Base-by-base conservation (phyloP, 148 eudicot genomes). In the Rhododendron ovatum region DNA sequence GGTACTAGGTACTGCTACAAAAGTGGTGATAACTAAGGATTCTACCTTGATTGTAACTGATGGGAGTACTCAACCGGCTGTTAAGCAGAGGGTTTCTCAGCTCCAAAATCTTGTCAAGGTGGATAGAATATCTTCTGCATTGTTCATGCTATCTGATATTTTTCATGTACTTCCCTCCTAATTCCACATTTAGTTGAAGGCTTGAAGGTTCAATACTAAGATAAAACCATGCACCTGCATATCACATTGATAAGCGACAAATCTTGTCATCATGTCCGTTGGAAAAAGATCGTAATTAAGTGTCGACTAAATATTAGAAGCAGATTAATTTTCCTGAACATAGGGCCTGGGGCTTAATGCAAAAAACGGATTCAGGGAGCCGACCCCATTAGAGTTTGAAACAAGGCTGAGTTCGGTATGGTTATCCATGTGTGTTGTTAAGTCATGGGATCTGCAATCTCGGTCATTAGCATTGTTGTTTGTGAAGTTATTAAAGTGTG, bases 31-130 rank as follows among this genome's bases (percentile, higher is more conserved):
- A 82, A 95, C 97, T 22, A 96, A 92, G 87, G 91, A 89, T 82
- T 93, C 99, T 33, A 96, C 99, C 67, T 71, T 94, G 81, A 96
- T 96, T 53, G 97, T 95, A 87, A 93, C 95, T 4, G 99, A 96
- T 87, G 99, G 95, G 84, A 94, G 95, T 89, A 96, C 96, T 85
- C 92, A 91, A 87, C 85, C 88, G 30, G 94, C 90, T 78, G 96
- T 96, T 69, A 90, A 90, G 82, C 84, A 90, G 80, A 91, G 98
- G 86, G 96, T 96, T 77, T 81, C 92, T 81, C 39, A 71, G 41
- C 37, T 71, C 76, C 39, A 71, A 71, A 71, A 71, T 71, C 76
- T 71, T 71, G 76, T 94, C 33, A 90, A 96, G 98, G 99, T 96
- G 78, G 18, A 79, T 65, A 75, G 59, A 41, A 45, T 57, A 11